These are phyloP conservation scores for Lindgomyces ingoldianus DNA, from an alignment of 495 filamentous ascomycete genomes.

Conservation along the genomic window DNA sequence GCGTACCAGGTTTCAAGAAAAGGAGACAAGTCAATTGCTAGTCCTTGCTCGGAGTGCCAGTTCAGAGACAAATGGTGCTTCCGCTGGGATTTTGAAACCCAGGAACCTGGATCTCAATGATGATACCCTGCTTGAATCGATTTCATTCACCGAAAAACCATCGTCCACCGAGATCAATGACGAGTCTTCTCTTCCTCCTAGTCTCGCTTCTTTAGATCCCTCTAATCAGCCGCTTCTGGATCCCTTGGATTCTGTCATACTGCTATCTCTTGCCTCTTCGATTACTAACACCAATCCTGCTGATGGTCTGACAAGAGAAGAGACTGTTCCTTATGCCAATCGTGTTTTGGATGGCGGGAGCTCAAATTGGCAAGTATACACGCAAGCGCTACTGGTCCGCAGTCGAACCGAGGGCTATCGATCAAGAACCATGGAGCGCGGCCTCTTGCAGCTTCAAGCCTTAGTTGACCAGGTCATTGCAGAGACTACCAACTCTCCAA, in stretches of 20 bases:
- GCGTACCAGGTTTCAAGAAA: slow-evolving; percentile 88
- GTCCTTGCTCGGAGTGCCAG: slow-evolving; percentile 78
- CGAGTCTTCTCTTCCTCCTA: slow-evolving; percentile 58
- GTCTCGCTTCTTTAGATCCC: slow-evolving; percentile 65
- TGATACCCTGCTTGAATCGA: slow-evolving; percentile 86
- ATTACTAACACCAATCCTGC: slow-evolving; percentile 84
- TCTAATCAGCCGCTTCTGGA: slow-evolving; percentile 79
- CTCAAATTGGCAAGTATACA: slow-evolving; percentile 98
- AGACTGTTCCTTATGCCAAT: slow-evolving; percentile 86
- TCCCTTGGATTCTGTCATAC: slow-evolving; percentile 80
- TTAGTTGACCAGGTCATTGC: slow-evolving; percentile 94
- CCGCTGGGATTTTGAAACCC: slow-evolving; percentile 49
- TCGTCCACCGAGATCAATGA: slow-evolving; percentile 47
- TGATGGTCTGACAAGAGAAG: slow-evolving; percentile 84
- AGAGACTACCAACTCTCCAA: slow-evolving; percentile 60
- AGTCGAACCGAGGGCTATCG: slow-evolving; percentile 85
- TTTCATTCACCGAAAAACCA: slow-evolving; percentile 65
- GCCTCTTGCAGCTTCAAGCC: slow-evolving; percentile 91
- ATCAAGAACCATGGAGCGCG: slow-evolving; percentile 81
- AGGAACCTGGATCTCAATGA: slow-evolving; percentile 77
- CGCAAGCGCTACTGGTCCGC: slow-evolving; percentile 82
- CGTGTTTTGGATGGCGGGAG: slow-evolving; percentile 85
- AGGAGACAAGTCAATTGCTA: slow-evolving; percentile 85
- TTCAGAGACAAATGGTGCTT: slow-evolving; percentile 5
- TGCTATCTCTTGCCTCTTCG: slow-evolving; percentile 78